Conservation (phyloP, 495 filamentous ascomycete genomes). For the Xylaria sp. region DNA sequence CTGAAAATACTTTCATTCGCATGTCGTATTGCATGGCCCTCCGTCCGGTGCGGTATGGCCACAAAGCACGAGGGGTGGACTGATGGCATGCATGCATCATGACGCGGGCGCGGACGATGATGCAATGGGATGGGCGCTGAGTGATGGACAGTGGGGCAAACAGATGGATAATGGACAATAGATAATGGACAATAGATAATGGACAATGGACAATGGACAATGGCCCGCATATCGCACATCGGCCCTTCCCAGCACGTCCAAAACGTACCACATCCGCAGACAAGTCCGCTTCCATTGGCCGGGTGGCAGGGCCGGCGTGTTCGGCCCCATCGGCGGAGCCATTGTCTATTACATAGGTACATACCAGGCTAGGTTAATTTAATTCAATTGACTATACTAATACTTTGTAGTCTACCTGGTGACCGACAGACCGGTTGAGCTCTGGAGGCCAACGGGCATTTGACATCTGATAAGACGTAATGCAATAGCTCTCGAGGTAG, state of each 20-base stretch:
- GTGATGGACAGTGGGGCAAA: too few relatives aligned
- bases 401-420: too few relatives aligned
- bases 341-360: slow-evolving; percentile 6
- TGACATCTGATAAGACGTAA: not conserved
- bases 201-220: too few relatives aligned
- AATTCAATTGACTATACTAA: too few relatives aligned
- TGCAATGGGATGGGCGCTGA: too few relatives aligned
- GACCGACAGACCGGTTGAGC: not conserved
- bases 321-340: slow-evolving; percentile 10
- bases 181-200: too few relatives aligned
- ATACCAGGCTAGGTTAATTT: too few relatives aligned
- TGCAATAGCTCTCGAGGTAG: not conserved
- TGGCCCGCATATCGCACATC: slow-evolving; percentile 13
- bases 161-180: too few relatives aligned
- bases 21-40: not conserved
- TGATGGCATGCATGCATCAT: slow-evolving; percentile 24
- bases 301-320: not conserved
- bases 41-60: not conserved
- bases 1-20: not conserved
- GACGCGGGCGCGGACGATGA: slow-evolving; percentile 38
- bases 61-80: slow-evolving; percentile 13
- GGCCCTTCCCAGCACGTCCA: not conserved
- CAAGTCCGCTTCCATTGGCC: not conserved
- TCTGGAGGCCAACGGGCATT: too few relatives aligned
- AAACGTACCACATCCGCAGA: slow-evolving; percentile 15